Evolutionary conservation across 1,284 basidiomycete species (phyloP), one percentile per base, ranked within the genome.

Genomic region (Gomphus sp.): DNA sequence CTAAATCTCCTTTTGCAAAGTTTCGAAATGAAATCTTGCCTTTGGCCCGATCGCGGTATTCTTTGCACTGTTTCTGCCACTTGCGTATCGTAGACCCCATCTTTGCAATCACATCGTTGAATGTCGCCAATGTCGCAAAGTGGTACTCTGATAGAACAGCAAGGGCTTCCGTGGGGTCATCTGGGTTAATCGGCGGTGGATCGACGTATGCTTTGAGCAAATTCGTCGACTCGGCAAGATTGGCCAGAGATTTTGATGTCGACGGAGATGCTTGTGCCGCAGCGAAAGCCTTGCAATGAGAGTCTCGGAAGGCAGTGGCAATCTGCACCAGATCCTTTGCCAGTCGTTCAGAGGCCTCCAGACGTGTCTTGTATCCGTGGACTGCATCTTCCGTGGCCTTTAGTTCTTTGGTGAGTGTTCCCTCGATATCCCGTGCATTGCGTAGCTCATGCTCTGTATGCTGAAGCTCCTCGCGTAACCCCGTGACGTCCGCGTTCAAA

Each of bases 11-110:
- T 69, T 92, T 92, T 4, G 87, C 79, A 66, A 98, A 98, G 73
- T 93, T 93, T 64, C 91, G 80, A 71, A 97, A 96, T 1, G 93
- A 90, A 59, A 98, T 94, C 74, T 95, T 96, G 61, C 93, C 91
- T 71, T 90, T 91, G 14, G 91, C 86, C 22, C 91, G 84, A 64
- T 98, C 95, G 51, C 93, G 81, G 64, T 96, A 96, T 65, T 91
- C 87, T 69, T 92, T 93, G 73, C 92, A 96, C 68, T 96, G 93
- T 71, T 95, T 97, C 72, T 93, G 89, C 89, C 93, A 98, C 71
- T 95, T 97, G 60, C 91, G 87, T 57, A 94, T 89, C n/a, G 89
- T 84, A 6, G 84, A 83, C 28, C 89, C 88, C 45, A 89, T 87
- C 70, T 89, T 90, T 58, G 80, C 74, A 49, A 97, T 82, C 0